A percentile compares a stretch with the other conserved stretches of the same genome.
These are phyloP conservation scores for Alternaria sp. DNA, from an alignment of 2,329 filamentous ascomycete genomes.

Conservation along the genomic window DNA sequence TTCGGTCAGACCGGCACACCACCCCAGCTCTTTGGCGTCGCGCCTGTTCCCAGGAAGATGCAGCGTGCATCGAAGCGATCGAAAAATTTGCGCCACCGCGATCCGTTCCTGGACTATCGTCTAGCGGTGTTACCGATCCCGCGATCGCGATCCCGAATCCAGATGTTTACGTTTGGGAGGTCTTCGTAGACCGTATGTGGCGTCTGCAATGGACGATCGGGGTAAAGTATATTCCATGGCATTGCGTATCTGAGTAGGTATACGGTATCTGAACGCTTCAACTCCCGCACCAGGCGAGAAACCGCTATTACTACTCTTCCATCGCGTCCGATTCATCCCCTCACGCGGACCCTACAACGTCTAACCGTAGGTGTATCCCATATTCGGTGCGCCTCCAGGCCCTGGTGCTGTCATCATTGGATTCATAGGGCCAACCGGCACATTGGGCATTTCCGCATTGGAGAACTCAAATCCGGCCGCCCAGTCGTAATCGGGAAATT, in stretches of 20 bases:
- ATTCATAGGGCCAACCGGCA: conserved; percentile 25
- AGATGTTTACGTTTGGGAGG: not conserved
- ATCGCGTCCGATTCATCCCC: not conserved
- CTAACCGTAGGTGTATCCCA: conserved; percentile 38
- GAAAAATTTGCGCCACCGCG: not conserved
- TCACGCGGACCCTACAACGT: not conserved
- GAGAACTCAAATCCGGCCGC: conserved; percentile 45
- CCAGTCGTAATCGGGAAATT: conserved; percentile 49
- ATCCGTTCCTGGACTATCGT: not conserved
- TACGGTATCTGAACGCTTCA: conserved; percentile 1
- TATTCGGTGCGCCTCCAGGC: conserved; percentile 21
- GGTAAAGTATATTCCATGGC: not conserved
- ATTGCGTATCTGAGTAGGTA: not conserved
- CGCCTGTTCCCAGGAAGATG: not conserved
- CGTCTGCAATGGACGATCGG: not conserved
- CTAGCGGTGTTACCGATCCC: not conserved
- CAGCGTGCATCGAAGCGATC: not conserved
- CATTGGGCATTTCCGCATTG: conserved; percentile 35
- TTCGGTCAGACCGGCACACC: not conserved
- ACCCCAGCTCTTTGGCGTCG: not conserved
- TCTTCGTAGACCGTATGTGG: not conserved
- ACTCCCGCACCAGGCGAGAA: not conserved
- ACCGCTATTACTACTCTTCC: not conserved
- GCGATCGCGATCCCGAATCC: not conserved
- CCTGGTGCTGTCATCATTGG: conserved; percentile 24